Evolutionary conservation across 352 stramenopile species (phyloP).

Genomic region (Globisporangium parvum): DNA sequence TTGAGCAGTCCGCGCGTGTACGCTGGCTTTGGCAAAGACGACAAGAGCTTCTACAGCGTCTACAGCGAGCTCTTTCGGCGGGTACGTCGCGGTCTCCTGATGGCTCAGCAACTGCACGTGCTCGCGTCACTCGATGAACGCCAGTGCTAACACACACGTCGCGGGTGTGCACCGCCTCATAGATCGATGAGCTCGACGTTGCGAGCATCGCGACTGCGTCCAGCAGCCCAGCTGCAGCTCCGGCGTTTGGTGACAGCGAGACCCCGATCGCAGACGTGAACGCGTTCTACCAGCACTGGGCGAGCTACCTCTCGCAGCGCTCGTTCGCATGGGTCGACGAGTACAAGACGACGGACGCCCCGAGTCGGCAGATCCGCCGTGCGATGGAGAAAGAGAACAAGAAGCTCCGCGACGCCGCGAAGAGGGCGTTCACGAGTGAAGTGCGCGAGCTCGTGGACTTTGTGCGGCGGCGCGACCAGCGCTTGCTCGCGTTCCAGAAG

Average conservation of each 20-base stretch:
- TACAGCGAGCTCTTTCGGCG: slow-evolving; percentile 69
- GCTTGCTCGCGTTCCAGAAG: slow-evolving; percentile 60
- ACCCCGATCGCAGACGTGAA: slow-evolving; percentile 48
- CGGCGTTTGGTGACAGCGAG: slow-evolving; percentile 36
- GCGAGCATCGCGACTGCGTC: slow-evolving; percentile 15
- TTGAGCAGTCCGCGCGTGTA: slow-evolving; percentile 47
- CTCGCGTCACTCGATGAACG: neutral
- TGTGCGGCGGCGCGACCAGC: slow-evolving; percentile 68
- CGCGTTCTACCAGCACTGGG: slow-evolving; percentile 78
- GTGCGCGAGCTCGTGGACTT: slow-evolving; percentile 83
- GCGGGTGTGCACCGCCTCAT: neutral
- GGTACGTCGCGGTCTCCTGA: slow-evolving; percentile 16
- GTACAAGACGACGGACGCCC: slow-evolving; percentile 78
- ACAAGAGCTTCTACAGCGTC: slow-evolving; percentile 72
- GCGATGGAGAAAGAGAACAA: slow-evolving; percentile 89
- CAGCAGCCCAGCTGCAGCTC: slow-evolving; percentile 17
- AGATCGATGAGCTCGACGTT: slow-evolving; percentile 71
- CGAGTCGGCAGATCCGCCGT: slow-evolving; percentile 65
- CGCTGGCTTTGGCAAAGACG: slow-evolving; percentile 68
- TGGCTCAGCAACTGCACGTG: no score
- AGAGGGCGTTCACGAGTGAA: slow-evolving; percentile 70
- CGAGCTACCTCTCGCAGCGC: slow-evolving; percentile 64
- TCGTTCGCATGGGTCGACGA: slow-evolving; percentile 76
- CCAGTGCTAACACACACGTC: neutral
- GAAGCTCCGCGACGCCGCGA: slow-evolving; percentile 72